Conservation (phyloP, 2,329 filamentous ascomycete species). For the Verticillium klebahnii region DNA sequence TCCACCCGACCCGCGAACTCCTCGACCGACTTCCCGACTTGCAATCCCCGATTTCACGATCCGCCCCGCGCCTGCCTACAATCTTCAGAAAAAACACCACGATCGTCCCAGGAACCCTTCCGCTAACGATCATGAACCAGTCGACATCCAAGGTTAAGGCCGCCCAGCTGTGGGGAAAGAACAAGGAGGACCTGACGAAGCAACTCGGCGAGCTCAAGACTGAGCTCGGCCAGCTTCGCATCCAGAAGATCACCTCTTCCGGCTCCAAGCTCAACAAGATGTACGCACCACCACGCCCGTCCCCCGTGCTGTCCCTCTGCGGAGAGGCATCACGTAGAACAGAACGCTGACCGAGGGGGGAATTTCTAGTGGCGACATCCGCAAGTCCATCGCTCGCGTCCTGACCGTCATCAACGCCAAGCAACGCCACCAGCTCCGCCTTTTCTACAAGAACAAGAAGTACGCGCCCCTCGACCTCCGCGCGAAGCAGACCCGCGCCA, state of each 20-base stretch:
- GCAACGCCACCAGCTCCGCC: slow-evolving; percentile 93
- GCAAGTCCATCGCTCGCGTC: slow-evolving; percentile 98
- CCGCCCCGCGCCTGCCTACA: slow-evolving; percentile 13
- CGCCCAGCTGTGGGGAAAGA: slow-evolving; percentile 96
- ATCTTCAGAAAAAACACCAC: not conserved
- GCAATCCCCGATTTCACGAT: slow-evolving; percentile 11
- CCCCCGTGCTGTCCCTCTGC: not conserved
- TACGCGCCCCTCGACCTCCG: slow-evolving; percentile 98
- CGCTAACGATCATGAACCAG: slow-evolving; percentile 22
- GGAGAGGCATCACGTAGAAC: not conserved
- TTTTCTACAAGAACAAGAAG: slow-evolving; percentile 99
- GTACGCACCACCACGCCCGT: slow-evolving; percentile 51
- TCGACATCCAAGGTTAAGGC: slow-evolving; percentile 77
- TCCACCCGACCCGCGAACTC: slow-evolving; percentile 2
- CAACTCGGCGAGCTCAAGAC: slow-evolving; percentile 93
- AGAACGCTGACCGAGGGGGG: not conserved
- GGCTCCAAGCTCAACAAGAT: slow-evolving; percentile 97
- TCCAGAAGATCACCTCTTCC: slow-evolving; percentile 96
- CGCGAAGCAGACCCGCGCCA: slow-evolving; percentile 95
- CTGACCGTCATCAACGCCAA: slow-evolving; percentile 99
- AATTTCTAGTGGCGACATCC: slow-evolving; percentile 79
- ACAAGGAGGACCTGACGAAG: slow-evolving; percentile 96
- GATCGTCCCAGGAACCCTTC: not conserved
- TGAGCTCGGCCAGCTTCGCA: slow-evolving; percentile 92
- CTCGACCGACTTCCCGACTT: slow-evolving; percentile 7